phyloP scores from a whole-genome alignment of 2,329 filamentous ascomycete species.

The Cercospora zeina region DNA sequence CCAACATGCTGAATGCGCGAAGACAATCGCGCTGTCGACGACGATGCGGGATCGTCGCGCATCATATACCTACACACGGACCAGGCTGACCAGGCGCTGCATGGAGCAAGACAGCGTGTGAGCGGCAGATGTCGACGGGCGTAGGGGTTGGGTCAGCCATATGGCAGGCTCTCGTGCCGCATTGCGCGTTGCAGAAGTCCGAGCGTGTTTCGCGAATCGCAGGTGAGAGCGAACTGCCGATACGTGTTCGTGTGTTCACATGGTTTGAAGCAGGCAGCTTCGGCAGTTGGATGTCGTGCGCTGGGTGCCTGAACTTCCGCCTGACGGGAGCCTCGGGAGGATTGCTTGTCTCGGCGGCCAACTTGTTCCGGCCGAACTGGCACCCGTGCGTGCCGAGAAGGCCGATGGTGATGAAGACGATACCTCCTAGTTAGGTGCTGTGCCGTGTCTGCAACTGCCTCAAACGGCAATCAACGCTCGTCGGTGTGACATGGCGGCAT shows the following conservation, averaged over 20 bases:
- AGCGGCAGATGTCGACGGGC: slow-evolving; percentile 1
- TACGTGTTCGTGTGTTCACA: neutral
- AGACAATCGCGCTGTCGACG: neutral
- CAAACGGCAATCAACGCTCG: neutral
- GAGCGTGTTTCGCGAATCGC: neutral
- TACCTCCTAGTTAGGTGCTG: too few species aligned
- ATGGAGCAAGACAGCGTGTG: neutral
- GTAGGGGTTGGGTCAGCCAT: neutral
- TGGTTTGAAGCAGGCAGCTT: neutral
- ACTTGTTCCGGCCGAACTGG: too few species aligned
- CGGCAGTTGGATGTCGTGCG: neutral
- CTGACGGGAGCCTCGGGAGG: neutral
- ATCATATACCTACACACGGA: slow-evolving; percentile 3
- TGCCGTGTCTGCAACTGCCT: neutral
- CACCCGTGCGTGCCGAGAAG: too few species aligned
- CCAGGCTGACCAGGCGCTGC: neutral
- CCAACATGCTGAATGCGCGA: slow-evolving; percentile 36
- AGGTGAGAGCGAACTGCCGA: slow-evolving; percentile 1
- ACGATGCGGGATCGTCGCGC: neutral
- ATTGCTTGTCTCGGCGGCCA: too few species aligned
- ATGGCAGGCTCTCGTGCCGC: neutral
- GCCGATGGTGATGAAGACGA: too few species aligned
- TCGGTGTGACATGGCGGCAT: neutral
- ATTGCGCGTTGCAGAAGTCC: neutral
- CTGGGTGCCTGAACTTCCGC: neutral